Percentiles rank a stretch among this genome's conserved stretches.
phyloP scores from a whole-genome alignment of 2,329 filamentous ascomycete genomes.

The Penicillium aurantiogriseum region DNA sequence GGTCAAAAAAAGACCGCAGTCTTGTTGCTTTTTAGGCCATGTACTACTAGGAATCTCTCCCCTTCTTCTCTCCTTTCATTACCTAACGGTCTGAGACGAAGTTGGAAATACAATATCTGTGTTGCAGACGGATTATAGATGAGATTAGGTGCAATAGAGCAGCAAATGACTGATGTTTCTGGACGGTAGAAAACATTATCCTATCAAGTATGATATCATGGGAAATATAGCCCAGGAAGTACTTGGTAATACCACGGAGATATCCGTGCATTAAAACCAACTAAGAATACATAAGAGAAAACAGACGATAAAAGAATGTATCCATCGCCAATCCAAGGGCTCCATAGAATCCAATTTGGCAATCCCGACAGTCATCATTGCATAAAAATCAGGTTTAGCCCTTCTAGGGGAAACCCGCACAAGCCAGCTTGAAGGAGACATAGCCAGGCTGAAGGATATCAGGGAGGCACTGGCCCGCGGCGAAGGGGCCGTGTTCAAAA shows the following conservation, averaged over 20 bases:
- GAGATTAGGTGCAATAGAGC: background rate
- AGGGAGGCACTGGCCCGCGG: constrained; percentile 19
- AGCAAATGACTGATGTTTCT: constrained; percentile 5
- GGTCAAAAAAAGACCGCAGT: no score
- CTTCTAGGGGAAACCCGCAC: constrained; percentile 7
- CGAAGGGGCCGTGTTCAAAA: constrained; percentile 14
- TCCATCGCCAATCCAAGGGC: background rate
- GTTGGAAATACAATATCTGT: background rate
- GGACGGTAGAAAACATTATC: constrained; percentile 5
- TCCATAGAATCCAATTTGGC: background rate
- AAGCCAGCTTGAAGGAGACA: constrained; percentile 22
- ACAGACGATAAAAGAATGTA: background rate
- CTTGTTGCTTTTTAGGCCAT: no score
- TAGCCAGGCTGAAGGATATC: constrained; percentile 20
- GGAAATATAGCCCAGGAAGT: background rate
- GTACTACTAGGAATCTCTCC: background rate
- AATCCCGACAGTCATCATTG: background rate
- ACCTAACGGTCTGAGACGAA: no score
- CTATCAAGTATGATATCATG: background rate
- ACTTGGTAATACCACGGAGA: background rate
- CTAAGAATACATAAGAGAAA: background rate
- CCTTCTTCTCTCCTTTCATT: background rate
- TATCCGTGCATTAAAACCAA: background rate
- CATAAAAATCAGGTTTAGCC: background rate
- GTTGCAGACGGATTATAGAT: no score